Conservation (phyloP, 208 protist genomes). For the Leptomonas seymouri region DNA sequence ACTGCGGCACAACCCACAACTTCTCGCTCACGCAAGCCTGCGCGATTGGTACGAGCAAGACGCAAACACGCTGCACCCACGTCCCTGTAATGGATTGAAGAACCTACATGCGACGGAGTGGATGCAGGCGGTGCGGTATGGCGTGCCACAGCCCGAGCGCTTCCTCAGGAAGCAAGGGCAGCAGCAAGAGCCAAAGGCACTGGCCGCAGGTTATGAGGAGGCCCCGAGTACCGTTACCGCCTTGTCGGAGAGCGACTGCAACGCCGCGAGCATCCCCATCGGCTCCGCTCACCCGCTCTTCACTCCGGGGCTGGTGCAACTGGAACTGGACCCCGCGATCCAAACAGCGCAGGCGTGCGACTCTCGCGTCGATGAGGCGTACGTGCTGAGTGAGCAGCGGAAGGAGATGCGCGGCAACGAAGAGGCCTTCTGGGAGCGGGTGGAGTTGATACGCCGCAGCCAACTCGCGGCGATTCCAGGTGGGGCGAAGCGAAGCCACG, state of each 20-base stretch:
- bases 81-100: conserved; percentile 57
- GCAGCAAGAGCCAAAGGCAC: background rate
- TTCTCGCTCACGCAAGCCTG: conserved; percentile 42
- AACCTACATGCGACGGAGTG: conserved; percentile 67
- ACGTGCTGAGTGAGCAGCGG: conserved; percentile 61
- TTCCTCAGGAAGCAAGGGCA: background rate
- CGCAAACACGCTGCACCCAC: conserved; percentile 64
- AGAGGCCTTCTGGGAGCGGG: conserved; percentile 83
- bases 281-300: conserved; percentile 74
- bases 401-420: conserved; percentile 83
- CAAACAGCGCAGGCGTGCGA: background rate
- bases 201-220: background rate
- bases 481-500: conserved; percentile 69
- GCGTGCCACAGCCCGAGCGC: conserved; percentile 35
- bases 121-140: conserved; percentile 82
- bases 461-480: conserved; percentile 69
- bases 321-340: conserved; percentile 42
- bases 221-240: conserved; percentile 21
- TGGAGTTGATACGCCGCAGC: conserved; percentile 83
- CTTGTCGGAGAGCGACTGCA: conserved; percentile 49
- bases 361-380: conserved; percentile 42
- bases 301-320: conserved; percentile 65
- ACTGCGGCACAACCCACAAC: conserved; percentile 56
- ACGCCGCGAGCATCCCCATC: conserved; percentile 62
- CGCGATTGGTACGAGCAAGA: conserved; percentile 85